Base-by-base conservation (phyloP, 2,329 filamentous ascomycete species). In the Helotiales sp. region DNA sequence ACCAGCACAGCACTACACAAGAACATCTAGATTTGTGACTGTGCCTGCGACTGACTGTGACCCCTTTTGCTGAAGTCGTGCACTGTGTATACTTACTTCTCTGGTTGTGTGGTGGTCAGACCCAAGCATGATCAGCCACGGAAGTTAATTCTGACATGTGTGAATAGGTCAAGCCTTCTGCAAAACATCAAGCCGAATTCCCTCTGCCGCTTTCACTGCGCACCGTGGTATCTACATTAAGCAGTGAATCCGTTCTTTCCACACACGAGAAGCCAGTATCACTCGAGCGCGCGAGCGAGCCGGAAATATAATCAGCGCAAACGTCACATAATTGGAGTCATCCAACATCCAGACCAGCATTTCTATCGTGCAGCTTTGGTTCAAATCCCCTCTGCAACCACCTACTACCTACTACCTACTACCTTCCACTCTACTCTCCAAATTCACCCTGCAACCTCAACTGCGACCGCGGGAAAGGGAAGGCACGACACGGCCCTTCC, bases 401-500 rank as follows among this genome's bases (percentile, higher is more conserved):
- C n/a, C n/a, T n/a, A n/a, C n/a, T n/a, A n/a, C n/a, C n/a, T n/a
- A n/a, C n/a, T n/a, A n/a, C n/a, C n/a, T n/a, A n/a, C n/a, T n/a
- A n/a, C 22, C 26, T 26, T 2, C 22, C 15, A 50, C 24, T 20
- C 24, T 20, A 6, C 15, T 13, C 28, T 43, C n/a, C 11, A 45
- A 20, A 45, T 45, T 20, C 40, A 6, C 15, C 54, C 30, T 69
- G 55, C 49, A 64, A 61, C 66, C 63, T 58, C 64, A 62, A 61
- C 50, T 67, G 61, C 43, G 47, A 45, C 64, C 43, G 63, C 68
- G 70, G 67, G 63, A 70, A 64, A 65, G 62, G 61, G 64, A 68
- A 70, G 70, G 72, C 64, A 70, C 72, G 72, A 71, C 52, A 69
- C 74, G 70, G 69, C 49, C 71, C 71, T 70, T 70, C 45, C 43